These are phyloP conservation scores for Cordyceps sp. DNA, from an alignment of 2,329 filamentous ascomycete genomes.

Conservation along the genomic window DNA sequence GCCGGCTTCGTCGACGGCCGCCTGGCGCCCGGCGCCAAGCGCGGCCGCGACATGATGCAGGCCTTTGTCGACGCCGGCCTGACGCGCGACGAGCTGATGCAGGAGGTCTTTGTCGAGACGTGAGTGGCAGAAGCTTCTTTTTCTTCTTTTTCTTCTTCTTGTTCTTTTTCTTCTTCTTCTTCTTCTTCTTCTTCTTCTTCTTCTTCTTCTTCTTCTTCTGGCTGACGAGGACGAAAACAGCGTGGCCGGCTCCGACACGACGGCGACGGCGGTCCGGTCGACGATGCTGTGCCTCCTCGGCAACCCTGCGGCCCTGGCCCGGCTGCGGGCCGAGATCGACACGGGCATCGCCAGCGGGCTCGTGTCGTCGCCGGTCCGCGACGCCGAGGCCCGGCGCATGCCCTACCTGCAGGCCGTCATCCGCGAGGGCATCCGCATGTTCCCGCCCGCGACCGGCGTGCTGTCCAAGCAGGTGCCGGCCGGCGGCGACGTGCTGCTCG, in stretches of 20 bases:
- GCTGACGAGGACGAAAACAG: too few relatives aligned
- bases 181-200: not conserved
- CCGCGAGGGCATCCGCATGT: slow-evolving; percentile 20
- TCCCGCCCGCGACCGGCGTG: slow-evolving; percentile 11
- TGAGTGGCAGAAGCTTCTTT: not conserved
- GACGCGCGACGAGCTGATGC: slow-evolving; percentile 9
- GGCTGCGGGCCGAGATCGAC: slow-evolving; percentile 18
- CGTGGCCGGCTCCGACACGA: slow-evolving; percentile 8
- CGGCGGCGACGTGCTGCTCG: slow-evolving; percentile 11
- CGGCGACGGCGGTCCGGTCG: slow-evolving; percentile 28
- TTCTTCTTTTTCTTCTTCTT: not conserved
- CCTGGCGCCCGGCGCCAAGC: slow-evolving; percentile 10
- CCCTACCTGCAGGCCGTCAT: slow-evolving; percentile 28
- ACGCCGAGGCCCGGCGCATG: slow-evolving; percentile 19
- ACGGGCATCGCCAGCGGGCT: slow-evolving; percentile 4
- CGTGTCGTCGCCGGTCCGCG: slow-evolving; percentile 12
- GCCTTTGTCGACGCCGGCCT: slow-evolving; percentile 13
- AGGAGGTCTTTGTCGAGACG: slow-evolving; percentile 9
- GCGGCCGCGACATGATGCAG: slow-evolving; percentile 14
- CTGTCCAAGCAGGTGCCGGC: slow-evolving; percentile 9
- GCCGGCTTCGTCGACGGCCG: slow-evolving; percentile 12
- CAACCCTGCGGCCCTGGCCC: slow-evolving; percentile 23
- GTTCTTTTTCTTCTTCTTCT: not conserved
- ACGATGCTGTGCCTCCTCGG: slow-evolving; percentile 31
- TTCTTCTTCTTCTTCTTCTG: not conserved